Evolutionary conservation across 192 early-diverging fungal genomes (phyloP), one percentile per base, ranked within the genome.

Genomic region (Dissophora globulifera): DNA sequence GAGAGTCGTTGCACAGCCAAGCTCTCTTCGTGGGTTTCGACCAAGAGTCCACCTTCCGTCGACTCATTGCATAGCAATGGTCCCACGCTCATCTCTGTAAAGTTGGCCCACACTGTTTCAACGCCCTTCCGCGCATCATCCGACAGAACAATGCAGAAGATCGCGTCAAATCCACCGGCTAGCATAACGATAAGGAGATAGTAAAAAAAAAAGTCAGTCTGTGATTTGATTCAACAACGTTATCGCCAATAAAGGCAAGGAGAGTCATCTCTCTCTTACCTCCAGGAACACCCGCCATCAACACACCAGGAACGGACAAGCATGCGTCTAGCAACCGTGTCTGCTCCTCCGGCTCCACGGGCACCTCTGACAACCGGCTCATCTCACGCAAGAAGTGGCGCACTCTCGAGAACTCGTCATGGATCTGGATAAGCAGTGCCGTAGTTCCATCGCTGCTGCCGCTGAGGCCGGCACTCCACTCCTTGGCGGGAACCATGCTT

Each of bases 91-190:
- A 89, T 89, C 60, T 90, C 93, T 2, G 71, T 70, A 92, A 94
- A 96, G 19, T 58, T 23, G 11, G 82, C 67, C 91, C 91, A 94
- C 50, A 92, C 75, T 1, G 61, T 26, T 46, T 86, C 88, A 20
- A 93, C 87, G 16, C 64, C 71, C 29, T 54, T 31, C 50, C 79
- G 79, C 4, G 88, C 79, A 8, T 67, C 75, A 0, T 84, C 81
- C 10, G 86, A 85, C 12, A 93, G 47, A 30, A 86, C 83, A 42
- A 99, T 83, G 57, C 93, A 95, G 71, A 94, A 97, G 61, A 99
- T 98, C 8, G 98, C 98, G 79, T 99, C 98, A 56, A 88, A 98
- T 5, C 98, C 98, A 41, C 98, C 98, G 50, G 97, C 95, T 91
- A 68, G 19, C 19, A n/a, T n/a, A n/a, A n/a, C n/a, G n/a, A n/a